A percentile compares a stretch with the other conserved stretches of the same genome.
Conservation (phyloP, 805 yeast species). For the Metschnikowia amazonensis region DNA sequence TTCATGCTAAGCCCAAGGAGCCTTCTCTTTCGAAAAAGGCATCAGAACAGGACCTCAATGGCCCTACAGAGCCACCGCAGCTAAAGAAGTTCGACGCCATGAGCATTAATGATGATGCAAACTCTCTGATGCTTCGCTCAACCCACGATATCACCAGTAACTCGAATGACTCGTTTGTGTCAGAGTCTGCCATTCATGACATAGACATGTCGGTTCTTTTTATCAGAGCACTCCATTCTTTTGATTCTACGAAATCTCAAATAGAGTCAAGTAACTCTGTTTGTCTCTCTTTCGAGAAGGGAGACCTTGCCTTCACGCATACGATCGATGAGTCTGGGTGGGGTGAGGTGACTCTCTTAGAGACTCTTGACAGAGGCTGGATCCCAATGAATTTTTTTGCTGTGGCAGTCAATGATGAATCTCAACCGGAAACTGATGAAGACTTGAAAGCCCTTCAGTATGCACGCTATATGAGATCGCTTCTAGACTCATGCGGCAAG, state of each 20-base stretch:
- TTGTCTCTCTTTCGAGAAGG: constrained; percentile 66
- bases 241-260: constrained; percentile 56
- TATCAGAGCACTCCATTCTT: constrained; percentile 55
- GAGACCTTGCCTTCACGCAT: constrained; percentile 73
- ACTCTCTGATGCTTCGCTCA: neutral
- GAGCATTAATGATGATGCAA: neutral
- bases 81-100: neutral
- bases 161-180: neutral
- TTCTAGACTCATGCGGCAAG: constrained; percentile 61
- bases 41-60: neutral
- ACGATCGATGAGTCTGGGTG: constrained; percentile 79
- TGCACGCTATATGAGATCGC: constrained; percentile 46
- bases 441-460: constrained; percentile 21
- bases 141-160: neutral
- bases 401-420: constrained; percentile 33
- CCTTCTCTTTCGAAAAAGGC: neutral
- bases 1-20: constrained; percentile 20
- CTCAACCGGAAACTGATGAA: constrained; percentile 21
- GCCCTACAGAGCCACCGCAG: neutral
- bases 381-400: constrained; percentile 79
- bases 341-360: constrained; percentile 78
- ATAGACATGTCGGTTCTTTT: constrained; percentile 51
- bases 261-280: constrained; percentile 64
- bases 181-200: constrained; percentile 20
- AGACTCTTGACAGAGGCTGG: constrained; percentile 70